phyloP scores from a whole-genome alignment of 306 rosid genomes.

The Trichosanthes truncata region DNA sequence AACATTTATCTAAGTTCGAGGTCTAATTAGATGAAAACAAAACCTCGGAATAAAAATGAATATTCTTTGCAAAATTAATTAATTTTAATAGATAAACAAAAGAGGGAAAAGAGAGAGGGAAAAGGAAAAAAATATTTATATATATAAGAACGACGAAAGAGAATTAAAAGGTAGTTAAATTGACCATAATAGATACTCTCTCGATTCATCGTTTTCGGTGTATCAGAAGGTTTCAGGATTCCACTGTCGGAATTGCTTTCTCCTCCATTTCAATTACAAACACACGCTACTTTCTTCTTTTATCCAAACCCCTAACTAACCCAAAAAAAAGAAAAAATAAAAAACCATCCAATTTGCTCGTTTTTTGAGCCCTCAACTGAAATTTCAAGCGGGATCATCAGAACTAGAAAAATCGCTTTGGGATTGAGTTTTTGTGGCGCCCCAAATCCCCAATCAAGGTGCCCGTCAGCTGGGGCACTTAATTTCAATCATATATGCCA shows the following conservation, averaged over 20 bases:
- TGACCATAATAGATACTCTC: background rate
- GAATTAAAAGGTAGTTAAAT: background rate
- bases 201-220: conserved; percentile 1
- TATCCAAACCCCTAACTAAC: background rate
- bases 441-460: background rate
- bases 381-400: background rate
- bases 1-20: background rate
- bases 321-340: no score
- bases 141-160: background rate
- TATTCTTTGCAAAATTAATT: background rate
- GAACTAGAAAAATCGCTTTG: background rate
- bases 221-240: conserved; percentile 2
- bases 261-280: background rate
- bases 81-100: background rate
- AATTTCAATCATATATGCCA: background rate
- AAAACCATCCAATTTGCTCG: background rate
- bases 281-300: background rate
- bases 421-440: background rate
- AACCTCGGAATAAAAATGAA: no score
- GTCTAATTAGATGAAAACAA: no score
- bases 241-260: background rate
- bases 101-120: background rate
- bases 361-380: background rate
- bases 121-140: background rate
- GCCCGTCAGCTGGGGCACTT: background rate